Base-by-base conservation (phyloP, 768 basidiomycete genomes). In the Kwoniella shandongensis region DNA sequence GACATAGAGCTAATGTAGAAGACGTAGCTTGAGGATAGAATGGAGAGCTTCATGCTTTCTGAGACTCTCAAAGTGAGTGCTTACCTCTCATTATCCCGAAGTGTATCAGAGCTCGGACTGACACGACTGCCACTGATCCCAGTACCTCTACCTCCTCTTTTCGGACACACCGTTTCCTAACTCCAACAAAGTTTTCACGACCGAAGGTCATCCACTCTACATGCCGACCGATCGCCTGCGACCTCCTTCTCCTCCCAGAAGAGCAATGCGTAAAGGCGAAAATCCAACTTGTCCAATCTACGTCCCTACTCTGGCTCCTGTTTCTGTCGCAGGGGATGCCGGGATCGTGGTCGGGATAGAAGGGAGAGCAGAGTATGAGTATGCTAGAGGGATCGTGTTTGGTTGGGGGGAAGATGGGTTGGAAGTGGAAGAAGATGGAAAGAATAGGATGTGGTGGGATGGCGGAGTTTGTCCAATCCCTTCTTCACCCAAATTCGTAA, bases 21-120 rank as follows among this genome's bases (percentile, higher is more conserved):
- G 25, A 23, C 50, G 64, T 80, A 84, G 66, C 84, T 83, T 17
- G 91, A 93, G 62, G 91, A 98, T 69, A 83, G 94, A 58, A 98
- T 98, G 96, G 96, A 98, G 76, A 91, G 88, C 4, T 99, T 98
- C 75, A 85, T 85, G n/a, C 80, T 97, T 29, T 91, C 89, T 2
- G 93, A 94, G 78, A 91, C 91, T 0, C 78, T 96, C 44, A 94
- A 93, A 82, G 91, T 87, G 57, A 29, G 76, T 54, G 50, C 1
- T 17, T 18, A n/a, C 30, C 12, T 26, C 17, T 17, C 26, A 32
- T 47, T 4, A 6, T 27, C 5, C 17, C 45, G 20, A 27, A n/a
- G n/a, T n/a, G 12, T 67, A 66, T 51, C n/a, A n/a, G n/a, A n/a
- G n/a, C n/a, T n/a, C n/a, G n/a, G n/a, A 38, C 36, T 38, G n/a